Base-by-base conservation (phyloP, 148 eudicot species). In the Salicornia ramosissima region DNA sequence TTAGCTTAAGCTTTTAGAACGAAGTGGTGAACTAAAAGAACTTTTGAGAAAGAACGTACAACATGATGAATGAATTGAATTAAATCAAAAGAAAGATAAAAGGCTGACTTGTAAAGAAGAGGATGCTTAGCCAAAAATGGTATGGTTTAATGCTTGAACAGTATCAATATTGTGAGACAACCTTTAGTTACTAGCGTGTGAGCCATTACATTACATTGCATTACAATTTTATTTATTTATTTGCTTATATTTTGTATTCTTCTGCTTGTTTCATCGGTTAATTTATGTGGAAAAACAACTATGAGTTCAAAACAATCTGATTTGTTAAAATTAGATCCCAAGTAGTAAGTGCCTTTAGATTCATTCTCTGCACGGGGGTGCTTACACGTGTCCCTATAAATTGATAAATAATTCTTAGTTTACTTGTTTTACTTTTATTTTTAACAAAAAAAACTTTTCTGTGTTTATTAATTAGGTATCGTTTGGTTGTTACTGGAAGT, bases 371-470 rank as follows among this genome's bases (percentile, higher is more conserved):
- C 25, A 18, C 10, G 50, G 47, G 71, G 72, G 72, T 68, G 28
- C 34, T 22, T 58, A 46, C 78, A 74, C 78, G 72, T 25, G 78
- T 60, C 72, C 72, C 72, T 67, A 9, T 59, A 74, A 21, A 49
- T 47, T 10, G 10, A 42, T 70, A 4, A 70, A 69, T 0, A 6
- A n/a, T 36, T 1, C 7, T 10, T 24, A 52, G 36, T 39, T 24
- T 39, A 8, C 21, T 25, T 28, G 18, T 49, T 18, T 8, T 26
- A n/a, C 29, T 29, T 13, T 34, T 2, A 11, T 4, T 19, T 26
- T 49, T 18, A 1, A 25, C 2, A 13, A 9, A 18, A n/a, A 51
- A n/a, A n/a, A n/a, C n/a, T n/a, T n/a, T n/a, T n/a, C n/a, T n/a
- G n/a, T n/a, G n/a, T n/a, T n/a, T n/a, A n/a, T n/a, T n/a, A n/a